Evolutionary conservation across 331 rosid species (phyloP), one percentile per base, ranked within the genome.

Genomic region (Malus hybrid): DNA sequence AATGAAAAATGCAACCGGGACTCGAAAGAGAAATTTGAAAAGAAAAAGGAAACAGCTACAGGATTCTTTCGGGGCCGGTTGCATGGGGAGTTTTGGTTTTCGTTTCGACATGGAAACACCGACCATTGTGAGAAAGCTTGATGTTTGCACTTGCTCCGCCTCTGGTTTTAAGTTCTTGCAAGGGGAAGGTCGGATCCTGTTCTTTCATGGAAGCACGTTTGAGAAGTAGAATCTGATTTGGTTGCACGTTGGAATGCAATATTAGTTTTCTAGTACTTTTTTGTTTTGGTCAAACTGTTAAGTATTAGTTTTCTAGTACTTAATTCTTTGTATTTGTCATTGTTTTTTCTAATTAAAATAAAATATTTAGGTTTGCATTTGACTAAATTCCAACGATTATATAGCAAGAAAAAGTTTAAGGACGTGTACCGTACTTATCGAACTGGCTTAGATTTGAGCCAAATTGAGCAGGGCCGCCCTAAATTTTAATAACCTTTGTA

Each of bases 201-300:
- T 73, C 20, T 36, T 52, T 10, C 91, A 80, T 83, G 93, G 82
- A 84, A 80, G 87, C 96, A 83, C 90, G 87, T 81, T 81, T 33
- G 62, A 34, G 31, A 48, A 18, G 68, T 65, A 33, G 12, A 10
- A 34, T 3, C 54, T 57, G 22, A 81, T 50, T 76, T 42, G 84
- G 19, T 19, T 69, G 86, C 90, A 87, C 89, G 80, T 87, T 67
- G 9, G 31, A 44, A 19, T 24, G 69, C 57, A 16, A 52, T 52
- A 52, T 50, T 50, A 4, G 55, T 50, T 59, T 20, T 57, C 63
- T 57, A 57, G 0, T 19, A 56, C 20, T 61, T 29, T 42, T 10
- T 42, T 10, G 24, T 42, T 42, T 42, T 10, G 48, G 48, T 42
- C 48, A 10, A 42, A 42, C 48, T 10, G 48, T 10, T 42, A 42